A percentile compares a stretch with the other conserved stretches of the same genome.
Evolutionary conservation across 257 asterid genomes (phyloP).

Genomic region (Solanum neorickii): DNA sequence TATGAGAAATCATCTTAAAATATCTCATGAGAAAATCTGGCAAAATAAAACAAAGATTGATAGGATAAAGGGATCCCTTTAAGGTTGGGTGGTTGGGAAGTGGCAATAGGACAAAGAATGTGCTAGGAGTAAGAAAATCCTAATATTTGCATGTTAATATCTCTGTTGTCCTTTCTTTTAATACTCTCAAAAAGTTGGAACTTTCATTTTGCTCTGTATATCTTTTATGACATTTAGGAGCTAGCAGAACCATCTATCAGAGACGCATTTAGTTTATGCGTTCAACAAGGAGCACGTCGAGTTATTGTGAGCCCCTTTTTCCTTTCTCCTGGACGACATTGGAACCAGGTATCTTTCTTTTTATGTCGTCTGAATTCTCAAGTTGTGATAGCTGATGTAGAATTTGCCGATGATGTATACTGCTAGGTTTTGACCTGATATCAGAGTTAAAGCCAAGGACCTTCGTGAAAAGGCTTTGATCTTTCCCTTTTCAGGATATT

Average conservation of each 20-base stretch:
- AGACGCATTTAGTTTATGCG: slow-evolving; percentile 73
- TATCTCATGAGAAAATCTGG: not conserved
- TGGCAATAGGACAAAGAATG: not conserved
- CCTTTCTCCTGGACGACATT: slow-evolving; percentile 93
- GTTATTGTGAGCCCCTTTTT: slow-evolving; percentile 91
- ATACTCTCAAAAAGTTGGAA: not conserved
- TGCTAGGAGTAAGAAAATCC: not conserved
- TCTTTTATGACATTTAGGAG: slow-evolving; percentile 37
- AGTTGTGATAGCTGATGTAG: not conserved
- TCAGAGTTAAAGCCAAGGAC: not conserved
- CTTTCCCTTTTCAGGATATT: slow-evolving; percentile 49
- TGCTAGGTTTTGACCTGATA: not conserved
- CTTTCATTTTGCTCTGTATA: not conserved
- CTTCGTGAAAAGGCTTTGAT: not conserved
- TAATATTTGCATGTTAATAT: not conserved
- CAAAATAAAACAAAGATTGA: not conserved
- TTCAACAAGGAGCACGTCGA: slow-evolving; percentile 74
- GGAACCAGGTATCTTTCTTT: slow-evolving; percentile 54
- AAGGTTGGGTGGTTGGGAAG: not conserved
- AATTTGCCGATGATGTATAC: not conserved
- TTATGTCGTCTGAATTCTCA: not conserved
- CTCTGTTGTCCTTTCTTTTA: not conserved
- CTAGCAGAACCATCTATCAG: slow-evolving; percentile 87
- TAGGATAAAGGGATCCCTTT: not conserved
- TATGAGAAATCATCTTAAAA: not conserved